phyloP scores from a whole-genome alignment of 2,329 filamentous ascomycete genomes.

The Scedosporium minutisporum region DNA sequence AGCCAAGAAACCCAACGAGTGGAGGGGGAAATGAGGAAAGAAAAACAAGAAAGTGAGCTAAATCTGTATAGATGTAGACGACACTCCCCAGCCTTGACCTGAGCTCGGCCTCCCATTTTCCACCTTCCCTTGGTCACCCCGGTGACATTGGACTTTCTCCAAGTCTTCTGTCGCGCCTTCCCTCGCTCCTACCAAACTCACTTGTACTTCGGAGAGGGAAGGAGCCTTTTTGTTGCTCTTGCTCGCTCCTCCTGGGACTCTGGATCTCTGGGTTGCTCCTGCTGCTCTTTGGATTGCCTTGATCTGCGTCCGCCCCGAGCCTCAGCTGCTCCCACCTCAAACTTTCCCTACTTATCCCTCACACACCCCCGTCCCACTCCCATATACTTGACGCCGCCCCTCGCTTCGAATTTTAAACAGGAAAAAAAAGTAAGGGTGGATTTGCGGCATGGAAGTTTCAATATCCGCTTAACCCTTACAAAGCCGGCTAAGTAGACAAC shows the following conservation, averaged over 20 bases:
- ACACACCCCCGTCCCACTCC: slow-evolving; percentile 5
- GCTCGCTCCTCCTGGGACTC: too few relatives aligned
- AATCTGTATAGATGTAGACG: too few relatives aligned
- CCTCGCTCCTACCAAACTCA: too few relatives aligned
- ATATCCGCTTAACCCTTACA: slow-evolving; percentile 23
- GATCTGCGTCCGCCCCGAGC: slow-evolving; percentile 6
- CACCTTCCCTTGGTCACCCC: too few relatives aligned
- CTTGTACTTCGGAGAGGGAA: too few relatives aligned
- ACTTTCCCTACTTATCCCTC: slow-evolving; percentile 6
- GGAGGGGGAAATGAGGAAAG: background rate
- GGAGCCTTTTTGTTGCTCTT: too few relatives aligned
- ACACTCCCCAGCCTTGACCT: too few relatives aligned
- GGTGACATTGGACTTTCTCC: too few relatives aligned
- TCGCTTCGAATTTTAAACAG: slow-evolving; percentile 17
- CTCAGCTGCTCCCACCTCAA: slow-evolving; percentile 7
- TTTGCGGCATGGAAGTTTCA: slow-evolving; percentile 29
- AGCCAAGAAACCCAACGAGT: background rate
- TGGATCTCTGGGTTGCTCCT: background rate
- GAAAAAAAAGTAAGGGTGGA: slow-evolving; percentile 10
- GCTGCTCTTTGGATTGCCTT: slow-evolving; percentile 2
- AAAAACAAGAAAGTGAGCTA: background rate
- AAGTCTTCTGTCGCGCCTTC: too few relatives aligned
- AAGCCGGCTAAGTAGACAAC: slow-evolving; percentile 6
- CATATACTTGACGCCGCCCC: slow-evolving; percentile 19
- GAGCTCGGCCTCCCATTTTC: too few relatives aligned